Conservation (phyloP, 495 filamentous ascomycete genomes). For the Hypoxylon rickii region DNA sequence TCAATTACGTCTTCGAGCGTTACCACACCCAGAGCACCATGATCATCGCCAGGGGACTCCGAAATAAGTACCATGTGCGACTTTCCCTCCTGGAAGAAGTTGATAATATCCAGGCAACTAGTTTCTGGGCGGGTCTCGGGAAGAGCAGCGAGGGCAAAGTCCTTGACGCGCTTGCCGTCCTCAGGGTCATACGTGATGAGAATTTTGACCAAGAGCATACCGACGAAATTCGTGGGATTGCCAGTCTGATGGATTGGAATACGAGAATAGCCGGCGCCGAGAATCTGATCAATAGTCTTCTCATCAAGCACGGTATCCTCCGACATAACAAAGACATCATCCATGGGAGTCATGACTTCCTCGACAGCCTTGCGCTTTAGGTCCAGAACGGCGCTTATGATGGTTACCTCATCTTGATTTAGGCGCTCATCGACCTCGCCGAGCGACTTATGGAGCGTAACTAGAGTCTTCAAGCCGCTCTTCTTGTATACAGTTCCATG, state of each 20-base stretch:
- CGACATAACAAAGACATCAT: constrained; percentile 93
- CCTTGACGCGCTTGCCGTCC: constrained; percentile 78
- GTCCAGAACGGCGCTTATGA: constrained; percentile 95
- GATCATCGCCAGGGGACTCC: constrained; percentile 82
- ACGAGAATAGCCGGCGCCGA: constrained; percentile 90
- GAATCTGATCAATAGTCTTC: constrained; percentile 86
- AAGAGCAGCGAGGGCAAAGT: constrained; percentile 90
- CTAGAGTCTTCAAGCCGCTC: constrained; percentile 76
- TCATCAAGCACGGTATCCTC: constrained; percentile 91
- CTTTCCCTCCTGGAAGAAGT: constrained; percentile 99
- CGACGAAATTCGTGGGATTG: constrained; percentile 84
- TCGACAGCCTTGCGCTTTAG: constrained; percentile 95
- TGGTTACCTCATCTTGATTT: constrained; percentile 97
- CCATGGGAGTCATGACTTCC: constrained; percentile 97
- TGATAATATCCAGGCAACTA: constrained; percentile 95
- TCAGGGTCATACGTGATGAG: constrained; percentile 98
- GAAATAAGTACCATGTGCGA: constrained; percentile 98
- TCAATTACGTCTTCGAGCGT: constrained; percentile 98
- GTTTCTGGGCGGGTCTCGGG: constrained; percentile 95
- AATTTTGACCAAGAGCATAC: constrained; percentile 97
- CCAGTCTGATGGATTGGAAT: constrained; percentile 92
- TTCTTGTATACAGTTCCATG: constrained; percentile 97
- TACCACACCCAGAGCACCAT: constrained; percentile 88
- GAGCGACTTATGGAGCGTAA: constrained; percentile 89
- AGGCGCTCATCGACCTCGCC: constrained; percentile 86